These are phyloP conservation scores for Hymenoscyphus fructigenus DNA, from an alignment of 2,329 filamentous ascomycete genomes.

Conservation along the genomic window DNA sequence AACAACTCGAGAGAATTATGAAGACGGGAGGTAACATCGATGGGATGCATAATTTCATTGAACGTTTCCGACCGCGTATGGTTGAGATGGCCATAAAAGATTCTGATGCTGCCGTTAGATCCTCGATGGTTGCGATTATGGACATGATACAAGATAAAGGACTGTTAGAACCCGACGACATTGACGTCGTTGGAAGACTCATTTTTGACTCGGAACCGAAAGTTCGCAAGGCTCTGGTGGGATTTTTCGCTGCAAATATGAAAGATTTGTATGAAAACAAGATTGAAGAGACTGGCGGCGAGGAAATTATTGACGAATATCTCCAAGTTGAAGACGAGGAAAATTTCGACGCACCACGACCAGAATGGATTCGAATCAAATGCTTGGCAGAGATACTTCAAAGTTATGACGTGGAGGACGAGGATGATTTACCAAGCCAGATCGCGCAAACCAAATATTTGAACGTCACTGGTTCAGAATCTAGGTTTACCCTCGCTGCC, in stretches of 20 bases:
- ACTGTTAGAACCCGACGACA: slow-evolving; percentile 85
- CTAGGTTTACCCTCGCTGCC: slow-evolving; percentile 80
- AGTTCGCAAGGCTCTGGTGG: slow-evolving; percentile 83
- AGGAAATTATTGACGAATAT: slow-evolving; percentile 72
- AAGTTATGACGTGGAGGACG: slow-evolving; percentile 72
- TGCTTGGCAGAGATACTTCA: slow-evolving; percentile 81
- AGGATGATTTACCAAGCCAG: slow-evolving; percentile 54
- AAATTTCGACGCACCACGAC: slow-evolving; percentile 72
- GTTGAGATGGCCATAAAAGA: slow-evolving; percentile 92
- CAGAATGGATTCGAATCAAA: slow-evolving; percentile 89
- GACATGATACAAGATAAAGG: slow-evolving; percentile 80
- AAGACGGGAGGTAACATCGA: slow-evolving; percentile 75
- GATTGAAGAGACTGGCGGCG: slow-evolving; percentile 80
- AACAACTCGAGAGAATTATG: slow-evolving; percentile 78
- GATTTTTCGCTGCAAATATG: slow-evolving; percentile 87
- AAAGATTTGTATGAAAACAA: slow-evolving; percentile 77
- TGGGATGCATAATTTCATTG: slow-evolving; percentile 83
- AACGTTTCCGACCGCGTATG: slow-evolving; percentile 81
- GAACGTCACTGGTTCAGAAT: slow-evolving; percentile 67
- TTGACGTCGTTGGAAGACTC: slow-evolving; percentile 82
- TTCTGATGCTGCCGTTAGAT: slow-evolving; percentile 76
- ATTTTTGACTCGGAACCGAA: slow-evolving; percentile 85
- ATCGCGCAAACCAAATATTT: slow-evolving; percentile 46
- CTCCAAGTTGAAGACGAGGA: slow-evolving; percentile 71
- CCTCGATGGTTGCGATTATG: slow-evolving; percentile 76